Evolutionary conservation across 2,329 filamentous ascomycete species (phyloP), one percentile per base, ranked within the genome.

Genomic region (Pseudogymnoascus sp.): DNA sequence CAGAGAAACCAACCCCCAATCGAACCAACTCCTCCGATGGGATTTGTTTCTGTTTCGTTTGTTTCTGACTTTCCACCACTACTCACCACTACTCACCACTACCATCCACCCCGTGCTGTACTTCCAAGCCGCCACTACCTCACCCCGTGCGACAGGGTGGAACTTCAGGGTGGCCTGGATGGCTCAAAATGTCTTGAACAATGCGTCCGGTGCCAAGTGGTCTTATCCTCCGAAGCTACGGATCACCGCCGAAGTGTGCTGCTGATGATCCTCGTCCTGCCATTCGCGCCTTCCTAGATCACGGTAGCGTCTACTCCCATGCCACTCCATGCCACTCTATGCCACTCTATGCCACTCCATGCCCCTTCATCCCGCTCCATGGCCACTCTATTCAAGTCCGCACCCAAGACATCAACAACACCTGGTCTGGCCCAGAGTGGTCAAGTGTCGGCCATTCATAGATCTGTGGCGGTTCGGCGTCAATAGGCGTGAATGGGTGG

Each of bases 401-500:
- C 3, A 5, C 47, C 47, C 47, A 54, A 54, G 47, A 54, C 47
- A 54, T 5, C 14, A 4, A 54, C 4, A 6, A 16, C 47, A 54
- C 14, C 47, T 54, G 47, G 23, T 11, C 47, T 16, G 23, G 23
- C 47, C 47, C 47, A 54, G 26, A 54, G 26, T 54, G 47, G 47
- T 54, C 47, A 54, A 54, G 47, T 54, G 47, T 54, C 47, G 47
- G 47, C 47, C 47, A 54, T 54, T 54, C 47, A 54, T 51, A 31
- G 45, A 51, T 51, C 45, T 51, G 45, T 51, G 45, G 45, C 45
- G 45, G 45, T 51, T 51, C 45, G 45, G 45, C 45, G 45, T 51
- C 45, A 51, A 51, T 51, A 51, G 23, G 14, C 45, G 23, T 51
- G 45, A 51, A 51, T 51, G 45, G 45, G 45, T 51, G 45, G 45